Percentiles rank a stretch among this genome's conserved stretches.
phyloP scores from a whole-genome alignment of 208 protist genomes.

The Trichomonas vaginalis region DNA sequence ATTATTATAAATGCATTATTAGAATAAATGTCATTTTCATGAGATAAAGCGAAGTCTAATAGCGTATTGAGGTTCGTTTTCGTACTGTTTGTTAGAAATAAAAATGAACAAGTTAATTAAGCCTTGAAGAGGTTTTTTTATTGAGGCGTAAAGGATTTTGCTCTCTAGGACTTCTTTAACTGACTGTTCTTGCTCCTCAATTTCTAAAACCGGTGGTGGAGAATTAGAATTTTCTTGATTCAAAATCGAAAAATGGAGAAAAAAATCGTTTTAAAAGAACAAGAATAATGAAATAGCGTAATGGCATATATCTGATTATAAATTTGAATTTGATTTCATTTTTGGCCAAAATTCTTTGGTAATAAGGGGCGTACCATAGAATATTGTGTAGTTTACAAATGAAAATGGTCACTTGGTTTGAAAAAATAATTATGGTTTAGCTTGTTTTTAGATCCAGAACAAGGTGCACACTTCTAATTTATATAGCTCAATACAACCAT shows the following conservation, averaged over 20 bases:
- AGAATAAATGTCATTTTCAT: neutral
- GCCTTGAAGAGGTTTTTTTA: neutral
- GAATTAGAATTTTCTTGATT: neutral
- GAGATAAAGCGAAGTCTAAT: neutral
- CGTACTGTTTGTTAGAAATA: neutral
- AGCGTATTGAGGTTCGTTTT: neutral
- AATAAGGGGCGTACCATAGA: too few relatives aligned
- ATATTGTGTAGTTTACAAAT: too few relatives aligned
- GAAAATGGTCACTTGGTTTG: too few relatives aligned
- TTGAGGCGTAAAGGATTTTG: neutral
- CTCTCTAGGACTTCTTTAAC: neutral
- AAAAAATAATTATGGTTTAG: too few relatives aligned
- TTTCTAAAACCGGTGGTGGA: neutral
- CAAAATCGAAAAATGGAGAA: neutral
- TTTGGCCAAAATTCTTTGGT: too few relatives aligned
- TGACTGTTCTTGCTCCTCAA: neutral
- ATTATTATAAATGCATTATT: neutral
- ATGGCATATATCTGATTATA: too few relatives aligned
- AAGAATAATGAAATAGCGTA: too few relatives aligned
- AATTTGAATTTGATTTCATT: too few relatives aligned
- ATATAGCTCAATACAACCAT: too few relatives aligned
- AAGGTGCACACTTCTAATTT: too few relatives aligned
- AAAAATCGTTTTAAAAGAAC: too few relatives aligned
- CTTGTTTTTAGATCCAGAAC: too few relatives aligned
- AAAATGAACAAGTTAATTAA: neutral